phyloP scores from a whole-genome alignment of 1,284 basidiomycete species.

The Polyporus tsugae region DNA sequence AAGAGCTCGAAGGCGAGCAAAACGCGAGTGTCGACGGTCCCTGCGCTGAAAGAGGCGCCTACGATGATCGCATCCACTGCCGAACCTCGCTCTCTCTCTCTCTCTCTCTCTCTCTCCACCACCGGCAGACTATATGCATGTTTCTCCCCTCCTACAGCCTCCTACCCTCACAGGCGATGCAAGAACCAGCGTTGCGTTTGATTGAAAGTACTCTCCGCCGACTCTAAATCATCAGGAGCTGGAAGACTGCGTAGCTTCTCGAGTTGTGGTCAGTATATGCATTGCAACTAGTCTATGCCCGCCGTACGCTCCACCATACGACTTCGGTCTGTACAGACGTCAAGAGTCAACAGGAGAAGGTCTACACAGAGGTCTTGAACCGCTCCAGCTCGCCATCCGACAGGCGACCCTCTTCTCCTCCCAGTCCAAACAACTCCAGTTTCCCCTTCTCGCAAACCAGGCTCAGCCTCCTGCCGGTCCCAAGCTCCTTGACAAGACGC shows the following conservation, averaged over 20 bases:
- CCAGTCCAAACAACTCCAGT: conserved; percentile 18
- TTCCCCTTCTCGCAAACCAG: conserved; percentile 29
- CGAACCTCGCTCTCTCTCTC: too few relatives aligned
- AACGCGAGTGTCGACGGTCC: too few relatives aligned
- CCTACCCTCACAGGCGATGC: background rate
- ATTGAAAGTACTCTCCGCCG: background rate
- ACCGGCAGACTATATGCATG: background rate
- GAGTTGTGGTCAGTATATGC: background rate
- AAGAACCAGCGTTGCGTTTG: background rate
- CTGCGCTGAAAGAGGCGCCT: too few relatives aligned
- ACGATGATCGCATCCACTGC: too few relatives aligned
- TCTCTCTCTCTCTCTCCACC: too few relatives aligned
- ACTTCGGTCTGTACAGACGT: too few relatives aligned
- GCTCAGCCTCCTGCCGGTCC: conserved; percentile 48
- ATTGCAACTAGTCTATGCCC: too few relatives aligned
- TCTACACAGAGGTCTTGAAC: conserved; percentile 7
- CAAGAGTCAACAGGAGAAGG: too few relatives aligned
- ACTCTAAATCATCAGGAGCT: background rate
- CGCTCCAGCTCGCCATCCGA: conserved; percentile 18
- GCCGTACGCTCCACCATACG: too few relatives aligned
- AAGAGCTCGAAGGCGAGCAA: too few relatives aligned
- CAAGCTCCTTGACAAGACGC: conserved; percentile 51
- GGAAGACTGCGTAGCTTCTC: background rate
- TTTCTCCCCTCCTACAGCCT: background rate
- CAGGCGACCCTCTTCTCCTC: conserved; percentile 15